phyloP scores from a whole-genome alignment of 805 yeast genomes.

The Helenozyma rhizophorensis region DNA sequence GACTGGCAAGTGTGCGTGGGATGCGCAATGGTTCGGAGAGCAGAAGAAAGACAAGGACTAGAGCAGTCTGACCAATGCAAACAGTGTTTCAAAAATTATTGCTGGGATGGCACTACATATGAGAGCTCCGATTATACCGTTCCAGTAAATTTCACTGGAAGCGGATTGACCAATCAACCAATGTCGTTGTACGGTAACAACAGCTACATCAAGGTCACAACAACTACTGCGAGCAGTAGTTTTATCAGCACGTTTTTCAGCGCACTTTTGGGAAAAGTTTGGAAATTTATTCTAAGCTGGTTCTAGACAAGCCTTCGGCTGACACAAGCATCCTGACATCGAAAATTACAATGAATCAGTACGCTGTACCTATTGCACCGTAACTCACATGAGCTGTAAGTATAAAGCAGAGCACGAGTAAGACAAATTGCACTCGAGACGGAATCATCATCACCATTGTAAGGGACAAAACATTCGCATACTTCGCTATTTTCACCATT shows the following conservation, averaged over 20 bases:
- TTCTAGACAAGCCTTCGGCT: too few relatives aligned
- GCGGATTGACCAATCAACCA: conserved; percentile 26
- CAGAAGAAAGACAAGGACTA: conserved; percentile 20
- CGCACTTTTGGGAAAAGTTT: not conserved
- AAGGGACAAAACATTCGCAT: too few relatives aligned
- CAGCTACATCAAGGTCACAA: conserved; percentile 4
- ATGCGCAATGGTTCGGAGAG: conserved; percentile 26
- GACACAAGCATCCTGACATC: too few relatives aligned
- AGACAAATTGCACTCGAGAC: too few relatives aligned
- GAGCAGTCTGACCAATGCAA: conserved; percentile 23
- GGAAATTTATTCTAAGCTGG: not conserved
- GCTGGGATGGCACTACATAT: conserved; percentile 23
- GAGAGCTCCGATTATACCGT: conserved; percentile 14
- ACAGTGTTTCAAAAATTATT: conserved; percentile 21
- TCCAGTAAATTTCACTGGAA: conserved; percentile 26
- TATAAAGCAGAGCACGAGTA: too few relatives aligned
- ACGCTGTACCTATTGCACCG: too few relatives aligned
- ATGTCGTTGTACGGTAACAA: conserved; percentile 11
- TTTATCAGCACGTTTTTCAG: not conserved
- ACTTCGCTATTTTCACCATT: too few relatives aligned
- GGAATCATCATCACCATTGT: too few relatives aligned
- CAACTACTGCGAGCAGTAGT: not conserved
- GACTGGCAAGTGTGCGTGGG: conserved; percentile 26
- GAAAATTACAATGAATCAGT: too few relatives aligned
- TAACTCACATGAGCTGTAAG: too few relatives aligned